Conservation (phyloP, 73 alveolate species). For the Paramecium octaurelia region DNA sequence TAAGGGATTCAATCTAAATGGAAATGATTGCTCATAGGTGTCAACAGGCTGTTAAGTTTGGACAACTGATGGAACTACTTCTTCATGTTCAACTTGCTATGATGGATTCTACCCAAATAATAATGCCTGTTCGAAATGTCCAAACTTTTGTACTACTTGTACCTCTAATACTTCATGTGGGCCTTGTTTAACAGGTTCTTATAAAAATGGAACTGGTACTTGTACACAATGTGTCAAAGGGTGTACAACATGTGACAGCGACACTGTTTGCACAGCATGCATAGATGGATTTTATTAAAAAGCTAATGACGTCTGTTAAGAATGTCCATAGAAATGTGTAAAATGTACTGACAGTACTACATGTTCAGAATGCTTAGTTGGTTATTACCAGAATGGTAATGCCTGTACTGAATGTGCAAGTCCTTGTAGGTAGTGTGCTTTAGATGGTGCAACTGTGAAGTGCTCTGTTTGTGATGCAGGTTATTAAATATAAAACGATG, state of each 20-base stretch:
- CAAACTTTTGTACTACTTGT: not conserved
- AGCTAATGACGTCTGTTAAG: not conserved
- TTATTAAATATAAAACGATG: not conserved
- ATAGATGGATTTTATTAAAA: not conserved
- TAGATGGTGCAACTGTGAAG: not conserved
- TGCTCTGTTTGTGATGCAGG: not conserved
- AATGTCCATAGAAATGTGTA: not conserved
- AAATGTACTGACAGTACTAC: not conserved
- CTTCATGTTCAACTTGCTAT: not conserved
- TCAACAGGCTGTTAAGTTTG: not conserved
- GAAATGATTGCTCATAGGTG: not conserved
- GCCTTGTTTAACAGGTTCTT: not conserved
- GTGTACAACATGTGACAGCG: not conserved
- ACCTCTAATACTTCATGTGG: not conserved
- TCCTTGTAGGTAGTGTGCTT: not conserved
- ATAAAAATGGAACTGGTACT: not conserved
- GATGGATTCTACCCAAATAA: not conserved
- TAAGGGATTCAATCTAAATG: not conserved
- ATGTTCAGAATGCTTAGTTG: not conserved
- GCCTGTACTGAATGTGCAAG: not conserved
- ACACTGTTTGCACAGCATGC: not conserved
- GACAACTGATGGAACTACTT: not conserved
- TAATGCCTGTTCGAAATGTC: not conserved
- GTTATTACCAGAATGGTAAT: not conserved
- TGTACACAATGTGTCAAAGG: not conserved